Conservation (phyloP, 2,329 filamentous ascomycete genomes). For the Stemphylium beticola region DNA sequence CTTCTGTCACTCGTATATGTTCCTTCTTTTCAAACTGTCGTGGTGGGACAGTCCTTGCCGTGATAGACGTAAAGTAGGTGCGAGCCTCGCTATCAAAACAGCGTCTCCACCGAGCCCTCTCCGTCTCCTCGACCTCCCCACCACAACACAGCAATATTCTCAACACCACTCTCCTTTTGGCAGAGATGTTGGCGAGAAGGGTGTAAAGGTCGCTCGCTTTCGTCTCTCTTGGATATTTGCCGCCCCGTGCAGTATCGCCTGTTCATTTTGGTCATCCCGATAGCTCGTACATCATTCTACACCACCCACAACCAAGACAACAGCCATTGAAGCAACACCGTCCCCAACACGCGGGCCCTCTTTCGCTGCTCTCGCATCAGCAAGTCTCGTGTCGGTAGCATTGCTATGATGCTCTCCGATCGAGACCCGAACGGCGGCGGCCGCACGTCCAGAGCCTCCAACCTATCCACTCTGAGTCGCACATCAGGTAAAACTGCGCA, state of each 20-base stretch:
- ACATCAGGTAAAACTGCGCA: constrained; percentile 37
- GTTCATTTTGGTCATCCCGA: constrained; percentile 25
- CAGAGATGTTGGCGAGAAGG: constrained; percentile 17
- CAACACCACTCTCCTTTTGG: constrained; percentile 26
- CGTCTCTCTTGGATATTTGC: constrained; percentile 28
- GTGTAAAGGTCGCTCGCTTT: constrained; percentile 22
- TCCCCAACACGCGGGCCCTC: background rate
- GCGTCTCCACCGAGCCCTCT: constrained; percentile 4
- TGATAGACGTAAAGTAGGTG: constrained; percentile 13
- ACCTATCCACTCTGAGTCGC: constrained; percentile 50
- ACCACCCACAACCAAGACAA: constrained; percentile 10
- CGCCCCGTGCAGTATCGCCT: constrained; percentile 24
- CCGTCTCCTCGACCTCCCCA: constrained; percentile 11
- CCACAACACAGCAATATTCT: constrained; percentile 19
- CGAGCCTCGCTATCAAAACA: constrained; percentile 13
- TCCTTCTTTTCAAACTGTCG: constrained; percentile 6
- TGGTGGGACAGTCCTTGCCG: constrained; percentile 9
- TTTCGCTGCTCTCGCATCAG: background rate
- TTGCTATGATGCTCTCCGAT: constrained; percentile 53
- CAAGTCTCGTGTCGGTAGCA: constrained; percentile 1
- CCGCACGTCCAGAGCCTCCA: constrained; percentile 56
- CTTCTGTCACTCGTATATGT: constrained; percentile 3
- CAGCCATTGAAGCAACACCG: background rate
- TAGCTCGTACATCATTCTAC: constrained; percentile 25
- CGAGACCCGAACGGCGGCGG: constrained; percentile 54